Percentiles rank a stretch among this genome's conserved stretches.
phyloP scores from a whole-genome alignment of 2,329 filamentous ascomycete species.

The Cordyceps cicadae region DNA sequence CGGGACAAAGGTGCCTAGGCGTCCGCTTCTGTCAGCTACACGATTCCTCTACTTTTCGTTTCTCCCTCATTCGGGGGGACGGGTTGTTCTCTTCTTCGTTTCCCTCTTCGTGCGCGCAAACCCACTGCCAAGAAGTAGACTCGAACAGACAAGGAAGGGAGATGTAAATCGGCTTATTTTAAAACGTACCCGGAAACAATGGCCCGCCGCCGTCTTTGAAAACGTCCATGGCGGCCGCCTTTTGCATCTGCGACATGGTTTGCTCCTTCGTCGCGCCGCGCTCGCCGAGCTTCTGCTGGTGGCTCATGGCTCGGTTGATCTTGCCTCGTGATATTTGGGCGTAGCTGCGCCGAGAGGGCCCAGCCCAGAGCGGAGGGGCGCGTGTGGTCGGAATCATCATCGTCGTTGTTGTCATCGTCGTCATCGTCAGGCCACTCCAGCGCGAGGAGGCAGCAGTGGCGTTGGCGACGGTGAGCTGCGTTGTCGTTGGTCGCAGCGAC shows the following conservation, averaged over 20 bases:
- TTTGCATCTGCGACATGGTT: constrained; percentile 25
- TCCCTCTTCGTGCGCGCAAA: too few relatives aligned
- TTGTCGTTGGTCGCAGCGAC: constrained; percentile 1
- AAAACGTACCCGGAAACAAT: constrained; percentile 25
- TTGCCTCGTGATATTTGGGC: not conserved
- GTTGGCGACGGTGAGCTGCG: not conserved
- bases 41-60: too few relatives aligned
- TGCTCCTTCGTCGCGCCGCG: constrained; percentile 19
- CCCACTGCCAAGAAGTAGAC: too few relatives aligned
- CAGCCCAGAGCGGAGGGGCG: too few relatives aligned
- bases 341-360: not conserved
- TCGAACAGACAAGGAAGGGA: too few relatives aligned
- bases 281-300: not conserved
- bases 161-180: too few relatives aligned
- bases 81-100: too few relatives aligned
- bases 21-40: not conserved
- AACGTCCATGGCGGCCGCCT: constrained; percentile 24
- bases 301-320: not conserved
- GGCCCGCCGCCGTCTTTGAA: constrained; percentile 26
- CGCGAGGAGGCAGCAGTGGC: too few relatives aligned
- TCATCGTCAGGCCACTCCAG: too few relatives aligned
- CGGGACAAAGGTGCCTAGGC: constrained; percentile 39
- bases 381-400: too few relatives aligned
- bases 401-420: too few relatives aligned
- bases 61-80: too few relatives aligned